A percentile compares a stretch with the other conserved stretches of the same genome.
Conservation (phyloP, 352 stramenopile genomes). For the Phytophthora tubulina region DNA sequence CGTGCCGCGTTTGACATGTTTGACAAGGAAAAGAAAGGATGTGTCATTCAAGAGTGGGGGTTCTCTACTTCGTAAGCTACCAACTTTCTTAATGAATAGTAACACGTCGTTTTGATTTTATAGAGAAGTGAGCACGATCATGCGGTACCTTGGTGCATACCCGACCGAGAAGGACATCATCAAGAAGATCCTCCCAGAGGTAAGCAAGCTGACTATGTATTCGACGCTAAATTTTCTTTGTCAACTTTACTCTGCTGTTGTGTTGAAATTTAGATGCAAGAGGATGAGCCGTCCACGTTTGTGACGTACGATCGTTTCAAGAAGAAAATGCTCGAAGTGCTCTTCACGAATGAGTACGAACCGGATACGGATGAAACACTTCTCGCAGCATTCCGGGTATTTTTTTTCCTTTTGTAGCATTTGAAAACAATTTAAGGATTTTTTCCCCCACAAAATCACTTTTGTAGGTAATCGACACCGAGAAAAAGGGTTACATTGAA, state of each 20-base stretch:
- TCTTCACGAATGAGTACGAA: conserved; percentile 91
- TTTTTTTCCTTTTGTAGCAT: background rate
- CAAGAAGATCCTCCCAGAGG: conserved; percentile 92
- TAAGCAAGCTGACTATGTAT: conserved; percentile 23
- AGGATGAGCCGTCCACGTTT: conserved; percentile 91
- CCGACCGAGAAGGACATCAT: conserved; percentile 93
- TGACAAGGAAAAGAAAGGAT: conserved; percentile 93
- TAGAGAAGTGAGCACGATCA: conserved; percentile 92
- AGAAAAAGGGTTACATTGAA: conserved; percentile 92
- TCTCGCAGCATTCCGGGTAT: conserved; percentile 78
- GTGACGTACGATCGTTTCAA: conserved; percentile 93
- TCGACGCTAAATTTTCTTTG: background rate
- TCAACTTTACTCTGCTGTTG: background rate
- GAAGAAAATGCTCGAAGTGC: conserved; percentile 94
- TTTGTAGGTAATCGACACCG: conserved; percentile 67
- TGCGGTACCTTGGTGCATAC: conserved; percentile 91
- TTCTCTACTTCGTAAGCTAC: background rate
- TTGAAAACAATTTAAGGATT: background rate
- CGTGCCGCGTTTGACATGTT: conserved; percentile 91
- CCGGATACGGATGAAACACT: conserved; percentile 90
- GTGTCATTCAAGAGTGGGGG: conserved; percentile 85
- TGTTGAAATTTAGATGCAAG: conserved; percentile 74
- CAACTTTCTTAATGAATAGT: background rate
- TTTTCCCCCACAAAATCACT: background rate
- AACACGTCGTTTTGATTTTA: background rate